Conservation (phyloP, 2,329 filamentous ascomycete genomes). For the Coniella vitis region DNA sequence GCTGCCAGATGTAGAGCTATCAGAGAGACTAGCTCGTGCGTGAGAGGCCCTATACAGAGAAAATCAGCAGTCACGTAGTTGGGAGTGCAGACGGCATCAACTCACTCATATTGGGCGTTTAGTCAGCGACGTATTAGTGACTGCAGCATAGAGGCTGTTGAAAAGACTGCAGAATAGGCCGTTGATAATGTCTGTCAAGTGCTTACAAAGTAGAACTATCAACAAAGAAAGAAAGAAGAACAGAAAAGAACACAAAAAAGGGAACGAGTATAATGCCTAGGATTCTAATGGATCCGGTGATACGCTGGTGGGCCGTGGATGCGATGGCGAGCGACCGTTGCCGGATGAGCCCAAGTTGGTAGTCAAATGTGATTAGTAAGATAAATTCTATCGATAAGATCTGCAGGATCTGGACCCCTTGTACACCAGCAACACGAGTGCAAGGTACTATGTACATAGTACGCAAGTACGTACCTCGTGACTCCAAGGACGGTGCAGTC, state of each 20-base stretch:
- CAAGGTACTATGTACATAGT: no score
- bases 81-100: not conserved
- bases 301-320: not conserved
- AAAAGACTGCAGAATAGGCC: no score
- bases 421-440: no score
- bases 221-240: not conserved
- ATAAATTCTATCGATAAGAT: not conserved
- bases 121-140: not conserved
- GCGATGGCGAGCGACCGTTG: not conserved
- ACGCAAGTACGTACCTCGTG: no score
- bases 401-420: no score
- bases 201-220: not conserved
- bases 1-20: slow-evolving; percentile 4
- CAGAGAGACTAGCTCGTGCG: not conserved
- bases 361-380: slow-evolving; percentile 1
- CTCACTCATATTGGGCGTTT: slow-evolving; percentile 11
- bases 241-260: not conserved
- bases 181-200: not conserved
- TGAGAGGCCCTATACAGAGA: not conserved
- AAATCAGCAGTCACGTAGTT: not conserved
- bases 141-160: no score
- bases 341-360: not conserved
- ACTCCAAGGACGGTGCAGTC: not conserved
- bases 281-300: not conserved
- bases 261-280: not conserved